These are phyloP conservation scores for Zymoseptoria tritici DNA, from an alignment of 2,329 filamentous ascomycete genomes.

Conservation along the genomic window DNA sequence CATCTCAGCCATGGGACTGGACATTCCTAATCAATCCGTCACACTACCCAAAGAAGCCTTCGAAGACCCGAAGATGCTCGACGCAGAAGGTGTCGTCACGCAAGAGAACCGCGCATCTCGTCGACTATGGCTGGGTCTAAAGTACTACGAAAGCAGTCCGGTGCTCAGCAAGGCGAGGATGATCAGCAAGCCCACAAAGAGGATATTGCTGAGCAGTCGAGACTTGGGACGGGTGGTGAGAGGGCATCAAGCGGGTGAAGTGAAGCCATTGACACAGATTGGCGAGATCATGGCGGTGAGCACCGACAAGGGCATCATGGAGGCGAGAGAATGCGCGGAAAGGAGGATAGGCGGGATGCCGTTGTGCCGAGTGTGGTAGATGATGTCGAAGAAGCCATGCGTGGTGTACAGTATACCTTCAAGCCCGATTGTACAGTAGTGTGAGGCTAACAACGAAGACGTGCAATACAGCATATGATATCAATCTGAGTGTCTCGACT, in stretches of 20 bases:
- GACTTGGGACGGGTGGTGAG: constrained; percentile 59
- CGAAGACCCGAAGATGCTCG: constrained; percentile 23
- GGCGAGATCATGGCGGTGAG: constrained; percentile 77
- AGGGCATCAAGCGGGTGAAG: constrained; percentile 58
- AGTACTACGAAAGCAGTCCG: constrained; percentile 79
- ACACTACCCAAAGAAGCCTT: constrained; percentile 16
- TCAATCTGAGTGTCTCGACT: neutral
- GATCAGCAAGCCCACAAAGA: constrained; percentile 67
- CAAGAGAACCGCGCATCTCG: constrained; percentile 60
- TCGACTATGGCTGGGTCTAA: constrained; percentile 80
- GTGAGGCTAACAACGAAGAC: neutral
- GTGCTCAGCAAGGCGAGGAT: constrained; percentile 61
- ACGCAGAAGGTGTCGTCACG: constrained; percentile 27
- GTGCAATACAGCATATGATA: neutral
- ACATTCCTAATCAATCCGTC: constrained; percentile 22
- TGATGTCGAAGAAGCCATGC: neutral
- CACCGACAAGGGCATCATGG: constrained; percentile 70
- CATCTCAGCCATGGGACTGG: constrained; percentile 26
- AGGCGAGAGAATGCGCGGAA: constrained; percentile 74
- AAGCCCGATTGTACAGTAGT: neutral
- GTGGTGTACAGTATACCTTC: neutral
- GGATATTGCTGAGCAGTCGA: constrained; percentile 57
- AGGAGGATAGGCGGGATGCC: constrained; percentile 73
- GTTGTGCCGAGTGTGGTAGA: constrained; percentile 59
- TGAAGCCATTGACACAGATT: constrained; percentile 64